A percentile compares a stretch with the other conserved stretches of the same genome.
These are phyloP conservation scores for Blastobotrys buckinghamii DNA, from an alignment of 1,139 yeast genomes.

Conservation along the genomic window DNA sequence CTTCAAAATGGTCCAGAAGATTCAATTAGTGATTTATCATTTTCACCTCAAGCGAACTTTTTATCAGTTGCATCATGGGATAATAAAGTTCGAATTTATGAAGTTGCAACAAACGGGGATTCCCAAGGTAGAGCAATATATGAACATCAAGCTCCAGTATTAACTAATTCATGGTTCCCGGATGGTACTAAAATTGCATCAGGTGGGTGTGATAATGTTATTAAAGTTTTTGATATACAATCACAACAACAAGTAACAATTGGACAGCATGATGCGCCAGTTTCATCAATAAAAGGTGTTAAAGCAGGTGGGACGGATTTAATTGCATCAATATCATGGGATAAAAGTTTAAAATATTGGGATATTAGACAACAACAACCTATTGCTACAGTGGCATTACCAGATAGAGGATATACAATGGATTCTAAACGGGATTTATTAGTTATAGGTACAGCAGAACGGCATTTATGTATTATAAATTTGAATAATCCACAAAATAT, in stretches of 20 bases:
- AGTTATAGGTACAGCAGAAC: constrained; percentile 90
- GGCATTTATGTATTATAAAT: constrained; percentile 73
- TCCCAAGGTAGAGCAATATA: constrained; percentile 84
- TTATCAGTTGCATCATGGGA: constrained; percentile 91
- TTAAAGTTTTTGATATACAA: constrained; percentile 74
- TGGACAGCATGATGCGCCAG: constrained; percentile 83
- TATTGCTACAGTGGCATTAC: constrained; percentile 70
- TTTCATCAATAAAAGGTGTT: constrained; percentile 66
- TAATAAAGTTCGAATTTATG: constrained; percentile 88
- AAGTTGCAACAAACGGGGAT: constrained; percentile 57
- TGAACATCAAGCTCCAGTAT: constrained; percentile 87
- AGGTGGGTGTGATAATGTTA: constrained; percentile 93
- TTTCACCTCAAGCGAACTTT: constrained; percentile 88
- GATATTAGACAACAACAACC: constrained; percentile 86
- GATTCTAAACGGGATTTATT: constrained; percentile 73
- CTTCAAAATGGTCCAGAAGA: constrained; percentile 87
- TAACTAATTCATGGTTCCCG: constrained; percentile 71
- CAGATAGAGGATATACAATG: constrained; percentile 90
- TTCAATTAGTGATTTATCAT: constrained; percentile 77
- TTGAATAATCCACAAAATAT: constrained; percentile 73
- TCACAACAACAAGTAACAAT: constrained; percentile 78
- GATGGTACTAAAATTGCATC: constrained; percentile 87
- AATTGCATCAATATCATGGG: constrained; percentile 95
- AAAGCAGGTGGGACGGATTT: constrained; percentile 62
- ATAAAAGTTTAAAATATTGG: constrained; percentile 90